phyloP scores from a whole-genome alignment of 1,284 basidiomycete genomes.

The Cryptococcus sp. region DNA sequence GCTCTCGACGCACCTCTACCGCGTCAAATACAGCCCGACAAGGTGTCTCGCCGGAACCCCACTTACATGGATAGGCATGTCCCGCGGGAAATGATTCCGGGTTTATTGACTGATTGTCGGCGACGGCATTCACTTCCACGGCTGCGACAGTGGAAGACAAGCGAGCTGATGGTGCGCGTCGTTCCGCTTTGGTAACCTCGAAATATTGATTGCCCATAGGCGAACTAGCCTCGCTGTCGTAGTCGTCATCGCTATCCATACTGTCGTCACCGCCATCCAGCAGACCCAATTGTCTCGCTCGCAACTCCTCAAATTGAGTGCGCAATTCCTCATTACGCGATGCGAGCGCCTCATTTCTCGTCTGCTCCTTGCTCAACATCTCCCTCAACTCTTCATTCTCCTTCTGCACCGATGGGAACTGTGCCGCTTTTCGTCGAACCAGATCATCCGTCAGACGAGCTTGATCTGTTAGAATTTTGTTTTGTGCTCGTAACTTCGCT shows the following conservation, averaged over 20 bases:
- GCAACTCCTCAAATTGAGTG: constrained; percentile 27
- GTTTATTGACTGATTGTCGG: too few species aligned
- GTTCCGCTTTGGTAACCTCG: too few species aligned
- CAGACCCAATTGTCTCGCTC: constrained; percentile 39
- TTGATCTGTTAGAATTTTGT: constrained; percentile 41
- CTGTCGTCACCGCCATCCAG: constrained; percentile 15
- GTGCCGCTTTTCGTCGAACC: constrained; percentile 33
- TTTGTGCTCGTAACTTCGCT: constrained; percentile 19
- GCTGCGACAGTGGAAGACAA: too few species aligned
- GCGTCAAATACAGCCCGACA: constrained; percentile 16
- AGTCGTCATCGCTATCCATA: too few species aligned
- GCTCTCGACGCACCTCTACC: constrained; percentile 14
- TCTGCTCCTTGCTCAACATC: constrained; percentile 8
- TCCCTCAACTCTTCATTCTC: constrained; percentile 21
- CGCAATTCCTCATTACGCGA: constrained; percentile 39
- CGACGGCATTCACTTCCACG: too few species aligned
- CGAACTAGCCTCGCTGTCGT: too few species aligned
- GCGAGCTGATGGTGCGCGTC: too few species aligned
- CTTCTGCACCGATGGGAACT: constrained; percentile 18
- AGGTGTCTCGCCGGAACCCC: constrained; percentile 3
- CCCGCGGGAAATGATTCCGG: neutral
- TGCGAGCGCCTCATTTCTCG: constrained; percentile 17
- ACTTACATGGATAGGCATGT: constrained; percentile 10
- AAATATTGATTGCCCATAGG: too few species aligned
- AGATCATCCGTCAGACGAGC: constrained; percentile 42